Evolutionary conservation across 164 flowering plant species (phyloP).

Genomic region (Magnolia officinalis): DNA sequence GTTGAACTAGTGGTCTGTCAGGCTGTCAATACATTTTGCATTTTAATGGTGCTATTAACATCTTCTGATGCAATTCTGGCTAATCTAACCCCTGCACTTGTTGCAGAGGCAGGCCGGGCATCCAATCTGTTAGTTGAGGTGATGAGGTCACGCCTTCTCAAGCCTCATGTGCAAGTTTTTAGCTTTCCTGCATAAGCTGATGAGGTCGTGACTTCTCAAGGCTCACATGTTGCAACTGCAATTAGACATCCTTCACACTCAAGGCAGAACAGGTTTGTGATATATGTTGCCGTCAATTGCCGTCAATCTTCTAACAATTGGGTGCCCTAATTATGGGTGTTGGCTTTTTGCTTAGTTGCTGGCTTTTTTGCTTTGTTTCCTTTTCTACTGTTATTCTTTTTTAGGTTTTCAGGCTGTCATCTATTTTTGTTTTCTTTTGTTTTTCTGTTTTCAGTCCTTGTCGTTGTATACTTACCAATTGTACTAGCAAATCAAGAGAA

Average conservation of each 20-base stretch:
- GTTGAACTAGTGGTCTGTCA: no score
- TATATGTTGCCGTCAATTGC: background rate
- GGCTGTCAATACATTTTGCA: no score
- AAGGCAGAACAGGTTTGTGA: slow-evolving; percentile 51
- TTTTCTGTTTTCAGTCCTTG: no score
- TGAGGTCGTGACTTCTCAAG: slow-evolving; percentile 46
- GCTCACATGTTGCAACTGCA: slow-evolving; percentile 23
- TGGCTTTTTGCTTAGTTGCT: no score
- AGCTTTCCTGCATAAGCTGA: slow-evolving; percentile 40
- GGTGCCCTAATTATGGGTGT: no score
- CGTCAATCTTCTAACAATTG: background rate
- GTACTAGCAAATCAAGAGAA: no score
- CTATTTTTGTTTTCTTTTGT: no score
- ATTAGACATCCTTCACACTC: slow-evolving; percentile 32
- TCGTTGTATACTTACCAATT: no score
- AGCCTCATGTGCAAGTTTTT: slow-evolving; percentile 29
- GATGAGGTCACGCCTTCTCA: no score
- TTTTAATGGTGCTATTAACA: slow-evolving; percentile 72
- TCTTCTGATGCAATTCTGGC: slow-evolving; percentile 95
- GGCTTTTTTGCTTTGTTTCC: no score
- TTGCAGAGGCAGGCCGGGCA: slow-evolving; percentile 30
- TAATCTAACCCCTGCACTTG: slow-evolving; percentile 94
- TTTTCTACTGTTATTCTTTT: background rate
- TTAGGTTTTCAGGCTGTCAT: no score
- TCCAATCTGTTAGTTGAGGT: no score